These are phyloP conservation scores for Lipomyces orientalis DNA, from an alignment of 805 yeast species.

Conservation along the genomic window DNA sequence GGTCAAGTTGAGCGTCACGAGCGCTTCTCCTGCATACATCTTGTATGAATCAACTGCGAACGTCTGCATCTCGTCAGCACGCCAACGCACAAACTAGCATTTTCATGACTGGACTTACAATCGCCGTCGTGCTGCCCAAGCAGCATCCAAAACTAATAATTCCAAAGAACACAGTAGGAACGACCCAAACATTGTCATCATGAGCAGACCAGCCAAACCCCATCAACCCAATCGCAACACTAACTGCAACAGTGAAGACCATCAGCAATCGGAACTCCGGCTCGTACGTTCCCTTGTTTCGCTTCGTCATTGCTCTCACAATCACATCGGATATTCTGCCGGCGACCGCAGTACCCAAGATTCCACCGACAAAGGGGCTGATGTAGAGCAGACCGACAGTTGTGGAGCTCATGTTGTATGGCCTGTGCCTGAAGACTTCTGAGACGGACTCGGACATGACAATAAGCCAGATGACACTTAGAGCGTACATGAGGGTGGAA, in stretches of 20 bases:
- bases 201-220: constrained; percentile 68
- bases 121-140: constrained; percentile 65
- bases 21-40: constrained; percentile 62
- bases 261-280: constrained; percentile 65
- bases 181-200: constrained; percentile 58
- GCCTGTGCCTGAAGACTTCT: constrained; percentile 53
- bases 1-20: constrained; percentile 60
- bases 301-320: constrained; percentile 53
- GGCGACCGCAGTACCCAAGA: constrained; percentile 60
- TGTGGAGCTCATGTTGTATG: constrained; percentile 40
- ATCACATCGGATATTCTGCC: constrained; percentile 58
- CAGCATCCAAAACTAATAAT: constrained; percentile 65
- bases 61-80: constrained; percentile 43
- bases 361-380: constrained; percentile 54
- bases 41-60: constrained; percentile 63
- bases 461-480: constrained; percentile 69
- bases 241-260: constrained; percentile 56
- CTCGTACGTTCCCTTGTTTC: constrained; percentile 62
- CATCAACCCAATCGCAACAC: constrained; percentile 58
- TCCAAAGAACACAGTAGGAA: constrained; percentile 62
- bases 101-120: constrained; percentile 36
- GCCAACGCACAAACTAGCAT: background rate
- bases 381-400: constrained; percentile 35
- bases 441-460: constrained; percentile 63
- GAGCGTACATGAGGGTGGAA: constrained; percentile 58